Base-by-base conservation (phyloP, 148 eudicot species). In the Beta vulgaris region DNA sequence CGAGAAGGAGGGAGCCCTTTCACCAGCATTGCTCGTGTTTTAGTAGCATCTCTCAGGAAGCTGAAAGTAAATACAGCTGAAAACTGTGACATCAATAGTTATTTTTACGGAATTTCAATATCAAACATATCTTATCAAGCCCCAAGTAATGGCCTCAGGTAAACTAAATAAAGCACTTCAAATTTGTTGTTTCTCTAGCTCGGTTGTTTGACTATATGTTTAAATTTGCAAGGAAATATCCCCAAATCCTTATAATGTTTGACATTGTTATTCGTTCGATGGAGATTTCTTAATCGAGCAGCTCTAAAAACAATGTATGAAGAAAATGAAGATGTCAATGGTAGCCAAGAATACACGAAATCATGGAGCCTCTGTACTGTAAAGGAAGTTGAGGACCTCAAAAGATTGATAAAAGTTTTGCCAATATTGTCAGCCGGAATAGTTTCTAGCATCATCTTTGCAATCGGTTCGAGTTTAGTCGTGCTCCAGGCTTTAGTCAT, bases 401-500 rank as follows among this genome's bases (percentile, higher is more conserved):
- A 39, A 25, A 58, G 48, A 42, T 2, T 73, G 2, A 18, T 42
- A 15, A 73, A 43, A 60, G 43, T 73, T 19, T 18, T 61, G 8
- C 68, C 57, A n/a, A 36, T 60, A 11, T 60, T 28, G 42, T 42
- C 68, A 16, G 21, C 76, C 28, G 68, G 76, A 2, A 60, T 73
- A 15, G 9, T 60, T 15, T 43, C 44, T 8, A 73, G 34, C 42
- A 29, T 67, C 19, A 54, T 39, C 1, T 39, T 73, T 19, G 16
- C 68, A 7, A 44, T 54, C 11, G 19, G 15, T 19, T 42, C 40
- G 23, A 58, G 16, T 65, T 67, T 73, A 25, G 55, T 73, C 32
- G 43, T 21, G 19, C 46, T 43, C 5, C 69, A 73, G 61, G 76
- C 76, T 4, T 73, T 67, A 42, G 9, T 54, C 39, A 73, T 73